Evolutionary conservation across 257 asterid species (phyloP).

Genomic region (Scutellaria baicalensis): DNA sequence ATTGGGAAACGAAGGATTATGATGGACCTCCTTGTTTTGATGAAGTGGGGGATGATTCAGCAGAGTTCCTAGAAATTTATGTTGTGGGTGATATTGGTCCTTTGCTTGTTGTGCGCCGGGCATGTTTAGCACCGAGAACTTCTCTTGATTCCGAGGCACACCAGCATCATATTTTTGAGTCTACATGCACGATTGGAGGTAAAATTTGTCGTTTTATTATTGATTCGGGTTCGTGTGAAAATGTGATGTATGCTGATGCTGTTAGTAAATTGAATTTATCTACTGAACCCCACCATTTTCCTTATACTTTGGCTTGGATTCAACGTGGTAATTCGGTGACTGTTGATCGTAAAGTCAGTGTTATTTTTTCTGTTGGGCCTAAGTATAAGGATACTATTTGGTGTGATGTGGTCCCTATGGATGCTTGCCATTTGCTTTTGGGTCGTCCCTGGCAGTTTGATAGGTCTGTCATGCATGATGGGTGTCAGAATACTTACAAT

Average conservation of each 20-base stretch:
- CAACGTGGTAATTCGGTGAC: neutral
- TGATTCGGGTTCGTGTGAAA: neutral
- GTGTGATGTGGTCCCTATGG: too few species aligned
- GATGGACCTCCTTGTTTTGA: too few species aligned
- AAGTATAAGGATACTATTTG: too few species aligned
- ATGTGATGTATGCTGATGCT: neutral
- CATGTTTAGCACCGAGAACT: neutral
- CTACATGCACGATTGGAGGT: neutral
- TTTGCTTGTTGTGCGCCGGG: neutral
- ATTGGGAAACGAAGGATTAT: too few species aligned
- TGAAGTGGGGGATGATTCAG: too few species aligned
- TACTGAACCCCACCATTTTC: neutral
- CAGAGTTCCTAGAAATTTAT: too few species aligned
- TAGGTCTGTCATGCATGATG: too few species aligned
- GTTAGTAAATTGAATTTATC: neutral
- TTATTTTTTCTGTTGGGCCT: neutral
- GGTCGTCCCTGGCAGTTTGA: too few species aligned
- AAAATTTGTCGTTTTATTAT: neutral
- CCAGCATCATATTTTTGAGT: neutral
- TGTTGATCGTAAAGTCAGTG: neutral
- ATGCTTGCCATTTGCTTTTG: too few species aligned
- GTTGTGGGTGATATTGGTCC: neutral
- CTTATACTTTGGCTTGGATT: neutral
- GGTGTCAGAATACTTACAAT: too few species aligned
- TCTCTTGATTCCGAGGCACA: rapidly evolving